Base-by-base conservation (phyloP, 352 stramenopile species). In the Phytophthora ohioensis region DNA sequence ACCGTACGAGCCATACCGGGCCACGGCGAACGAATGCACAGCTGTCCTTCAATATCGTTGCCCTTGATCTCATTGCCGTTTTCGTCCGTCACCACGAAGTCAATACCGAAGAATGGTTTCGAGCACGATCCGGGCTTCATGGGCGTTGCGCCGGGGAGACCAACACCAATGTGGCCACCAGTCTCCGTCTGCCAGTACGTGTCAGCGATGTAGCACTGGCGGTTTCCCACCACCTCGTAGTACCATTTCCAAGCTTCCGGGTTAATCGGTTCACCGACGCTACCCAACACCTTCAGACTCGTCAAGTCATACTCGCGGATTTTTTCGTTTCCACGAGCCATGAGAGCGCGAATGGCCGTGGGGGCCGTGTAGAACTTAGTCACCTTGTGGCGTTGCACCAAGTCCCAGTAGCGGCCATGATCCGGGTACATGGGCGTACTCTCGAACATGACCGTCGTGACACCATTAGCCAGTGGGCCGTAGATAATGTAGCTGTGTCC, bases 131-230 rank as follows among this genome's bases (percentile, higher is more conserved):
- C 97, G 11, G 97, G 95, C 71, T 98, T 85, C 82, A 90, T 90
- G 1, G 80, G 70, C 3, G 93, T 98, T 3, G 91, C 79, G 5
- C 95, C 96, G 9, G 97, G 96, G 3, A 99, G 78, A 66, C 97
- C 97, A 1, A 97, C 95, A 17, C 98, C 88, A 32, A 99, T 88
- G 72, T 99, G 95, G 21, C 97, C 97, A 36, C 97, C 97, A 6
- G 96, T 99, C 81, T 99, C 97, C 4, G 97, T 99, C 75, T 99
- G 97, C 97, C 97, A 99, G 80, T 98, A 99, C 43, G 97, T 99
- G 75, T 99, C 97, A 1, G 97, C 93, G 17, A 99, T 90, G 64
- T 95, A 91, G 76, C 95, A 98, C 39, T 90, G 73, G 10, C 70
- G 80, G 30, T 91, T 78, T 15, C 89, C 89, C 41, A 99, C 91